phyloP scores from a whole-genome alignment of 768 basidiomycete genomes.

The Amanita polypyramis region DNA sequence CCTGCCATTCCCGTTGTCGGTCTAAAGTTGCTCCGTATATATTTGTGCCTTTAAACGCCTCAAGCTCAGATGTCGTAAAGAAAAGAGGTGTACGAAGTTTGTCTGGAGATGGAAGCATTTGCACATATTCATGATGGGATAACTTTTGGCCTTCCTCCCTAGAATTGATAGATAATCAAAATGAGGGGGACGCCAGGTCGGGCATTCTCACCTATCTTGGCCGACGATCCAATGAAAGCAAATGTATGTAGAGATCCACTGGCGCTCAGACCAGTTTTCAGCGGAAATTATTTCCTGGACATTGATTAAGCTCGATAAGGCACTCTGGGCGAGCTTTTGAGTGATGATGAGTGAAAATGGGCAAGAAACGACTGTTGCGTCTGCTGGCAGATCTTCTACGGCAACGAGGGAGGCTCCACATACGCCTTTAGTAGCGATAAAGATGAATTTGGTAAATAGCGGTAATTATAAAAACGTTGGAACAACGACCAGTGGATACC shows the following conservation, averaged over 20 bases:
- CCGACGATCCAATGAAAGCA: constrained; percentile 49
- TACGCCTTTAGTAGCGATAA: constrained; percentile 9
- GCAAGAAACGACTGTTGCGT: constrained; percentile 52
- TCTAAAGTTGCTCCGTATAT: constrained; percentile 69
- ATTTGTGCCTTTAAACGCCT: constrained; percentile 68
- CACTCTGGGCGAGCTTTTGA: constrained; percentile 30
- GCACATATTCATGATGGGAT: constrained; percentile 52
- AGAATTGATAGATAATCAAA: constrained; percentile 1
- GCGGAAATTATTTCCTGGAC: constrained; percentile 13
- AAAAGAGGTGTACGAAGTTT: constrained; percentile 65
- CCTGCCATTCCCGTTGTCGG: constrained; percentile 47
- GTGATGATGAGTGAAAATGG: constrained; percentile 62
- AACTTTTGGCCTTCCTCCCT: constrained; percentile 15
- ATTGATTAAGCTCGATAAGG: constrained; percentile 31
- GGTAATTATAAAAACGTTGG: neutral
- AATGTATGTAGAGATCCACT: constrained; percentile 60
- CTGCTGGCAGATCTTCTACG: constrained; percentile 30
- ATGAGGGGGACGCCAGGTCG: neutral
- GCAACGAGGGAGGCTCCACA: constrained; percentile 46
- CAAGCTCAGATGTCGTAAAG: constrained; percentile 53
- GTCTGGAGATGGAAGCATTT: constrained; percentile 46
- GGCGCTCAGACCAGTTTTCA: constrained; percentile 47
- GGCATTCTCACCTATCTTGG: constrained; percentile 22
- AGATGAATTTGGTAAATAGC: neutral
- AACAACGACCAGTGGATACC: neutral